Evolutionary conservation across 2,329 filamentous ascomycete species (phyloP), one percentile per base, ranked within the genome.

Genomic region (Davidsoniella neocaledoniae): DNA sequence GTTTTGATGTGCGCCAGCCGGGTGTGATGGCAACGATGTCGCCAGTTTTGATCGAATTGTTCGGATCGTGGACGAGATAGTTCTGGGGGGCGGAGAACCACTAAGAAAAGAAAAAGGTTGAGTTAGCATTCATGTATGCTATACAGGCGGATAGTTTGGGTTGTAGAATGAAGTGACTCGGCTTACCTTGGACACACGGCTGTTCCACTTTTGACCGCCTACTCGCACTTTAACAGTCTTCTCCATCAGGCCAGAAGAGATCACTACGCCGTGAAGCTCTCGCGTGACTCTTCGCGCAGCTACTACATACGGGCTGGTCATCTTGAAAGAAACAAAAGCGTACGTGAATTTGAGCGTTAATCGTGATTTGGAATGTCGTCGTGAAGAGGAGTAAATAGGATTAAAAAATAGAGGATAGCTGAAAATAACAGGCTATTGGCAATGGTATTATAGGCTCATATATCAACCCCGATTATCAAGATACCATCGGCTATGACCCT

Each of bases 151-250:
- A 40, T 12, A 14, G 5, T 21, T 21, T 36, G n/a, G 19, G 12
- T 8, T 8, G 3, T 17, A 2, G 9, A 21, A 14, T 16, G 45
- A 8, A 21, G 33, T 33, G 4, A 44, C 36, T 10, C 10, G 37
- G 53, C 61, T 49, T 62, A 85, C 83, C 71, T 90, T 90, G 61
- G 79, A 72, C 49, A 90, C 74, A 54, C 73, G 70, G 53, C 72
- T 73, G 61, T 88, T 83, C 80, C 81, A 90, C 61, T 76, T 73
- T 60, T 79, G 76, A 12, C 72, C 74, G 47, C 81, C 79, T 12
- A 88, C 72, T 56, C 79, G 76, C 54, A 88, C 84, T 65, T 84
- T 87, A 51, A 87, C 82, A 2, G 83, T 87, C 65, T 81, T 84
- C 53, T 77, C 66, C 81, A 87, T 87, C 53, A 80, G 72, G 17